These are phyloP conservation scores for Cercospora nicotianae DNA, from an alignment of 2,329 filamentous ascomycete genomes.

Conservation along the genomic window DNA sequence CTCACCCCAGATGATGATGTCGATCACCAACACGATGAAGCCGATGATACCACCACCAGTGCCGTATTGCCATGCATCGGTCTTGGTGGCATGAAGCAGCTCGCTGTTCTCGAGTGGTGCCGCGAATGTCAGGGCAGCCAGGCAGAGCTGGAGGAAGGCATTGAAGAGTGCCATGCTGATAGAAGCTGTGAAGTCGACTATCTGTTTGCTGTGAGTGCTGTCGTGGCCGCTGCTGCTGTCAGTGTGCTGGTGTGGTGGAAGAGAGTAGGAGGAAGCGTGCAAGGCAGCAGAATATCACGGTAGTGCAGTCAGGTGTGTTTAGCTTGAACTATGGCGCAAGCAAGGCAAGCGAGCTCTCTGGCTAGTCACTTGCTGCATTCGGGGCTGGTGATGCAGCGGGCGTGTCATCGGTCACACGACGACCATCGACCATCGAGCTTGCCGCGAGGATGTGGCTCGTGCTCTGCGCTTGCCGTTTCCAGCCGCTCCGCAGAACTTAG, in stretches of 20 bases:
- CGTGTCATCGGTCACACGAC: slow-evolving; percentile 1
- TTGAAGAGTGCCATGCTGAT: slow-evolving; percentile 32
- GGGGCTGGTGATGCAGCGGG: not conserved
- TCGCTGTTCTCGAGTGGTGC: slow-evolving; percentile 39
- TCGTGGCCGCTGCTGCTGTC: not conserved
- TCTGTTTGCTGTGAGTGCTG: not conserved
- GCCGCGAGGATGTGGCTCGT: not conserved
- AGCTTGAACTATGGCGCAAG: not conserved
- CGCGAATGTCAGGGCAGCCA: slow-evolving; percentile 53
- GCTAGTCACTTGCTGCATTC: not conserved
- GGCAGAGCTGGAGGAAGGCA: slow-evolving; percentile 55
- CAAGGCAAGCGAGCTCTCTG: not conserved
- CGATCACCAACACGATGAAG: slow-evolving; percentile 61
- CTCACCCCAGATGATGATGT: slow-evolving; percentile 64
- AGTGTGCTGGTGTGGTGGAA: not conserved
- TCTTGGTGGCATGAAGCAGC: slow-evolving; percentile 40
- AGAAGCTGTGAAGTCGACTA: not conserved
- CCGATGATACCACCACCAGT: slow-evolving; percentile 63
- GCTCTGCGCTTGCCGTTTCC: not conserved
- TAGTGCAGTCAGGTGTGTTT: not conserved
- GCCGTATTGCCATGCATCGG: slow-evolving; percentile 57
- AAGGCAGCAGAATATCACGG: slow-evolving; percentile 3
- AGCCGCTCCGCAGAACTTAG: not conserved
- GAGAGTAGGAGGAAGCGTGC: not conserved
- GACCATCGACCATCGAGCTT: not conserved